phyloP scores from a whole-genome alignment of 2,329 filamentous ascomycete species.

The Curvularia hawaiiensis region DNA sequence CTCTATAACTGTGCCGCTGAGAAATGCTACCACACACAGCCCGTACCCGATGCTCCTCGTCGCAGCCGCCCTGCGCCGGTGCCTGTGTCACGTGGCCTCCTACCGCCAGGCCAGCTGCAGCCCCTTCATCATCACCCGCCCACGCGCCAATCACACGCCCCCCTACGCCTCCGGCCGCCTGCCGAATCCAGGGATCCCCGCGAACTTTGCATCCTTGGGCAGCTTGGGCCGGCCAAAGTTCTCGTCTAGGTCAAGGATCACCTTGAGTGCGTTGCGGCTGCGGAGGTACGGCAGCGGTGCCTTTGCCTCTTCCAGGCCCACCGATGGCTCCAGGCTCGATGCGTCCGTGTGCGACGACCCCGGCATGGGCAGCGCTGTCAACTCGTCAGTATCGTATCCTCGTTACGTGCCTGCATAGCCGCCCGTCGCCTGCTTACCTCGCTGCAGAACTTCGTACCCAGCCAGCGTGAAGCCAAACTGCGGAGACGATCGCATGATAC shows the following conservation, averaged over 20 bases:
- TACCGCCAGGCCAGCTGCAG: slow-evolving; percentile 20
- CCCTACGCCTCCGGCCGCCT: slow-evolving; percentile 35
- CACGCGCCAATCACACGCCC: slow-evolving; percentile 35
- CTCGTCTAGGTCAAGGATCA: slow-evolving; percentile 91
- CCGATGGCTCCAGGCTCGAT: slow-evolving; percentile 62
- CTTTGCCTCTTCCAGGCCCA: slow-evolving; percentile 67
- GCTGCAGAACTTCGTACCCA: slow-evolving; percentile 91
- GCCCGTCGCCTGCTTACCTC: slow-evolving; percentile 29
- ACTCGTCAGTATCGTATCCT: slow-evolving; percentile 2
- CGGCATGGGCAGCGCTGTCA: slow-evolving; percentile 71
- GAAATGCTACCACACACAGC: slow-evolving; percentile 9
- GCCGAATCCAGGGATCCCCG: slow-evolving; percentile 46
- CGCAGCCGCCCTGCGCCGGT: slow-evolving; percentile 2
- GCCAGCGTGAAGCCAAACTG: slow-evolving; percentile 98
- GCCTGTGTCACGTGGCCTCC: slow-evolving; percentile 4
- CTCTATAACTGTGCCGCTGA: slow-evolving; percentile 21
- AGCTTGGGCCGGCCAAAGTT: slow-evolving; percentile 81
- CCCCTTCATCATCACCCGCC: slow-evolving; percentile 25
- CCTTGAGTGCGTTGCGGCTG: slow-evolving; percentile 91
- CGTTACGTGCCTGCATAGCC: neutral
- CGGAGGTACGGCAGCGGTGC: slow-evolving; percentile 69
- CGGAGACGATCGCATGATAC: slow-evolving; percentile 91
- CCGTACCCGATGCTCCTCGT: neutral
- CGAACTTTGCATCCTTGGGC: slow-evolving; percentile 47
- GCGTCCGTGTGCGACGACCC: slow-evolving; percentile 62